Evolutionary conservation across 371 early-diverging fungal genomes (phyloP), one percentile per base, ranked within the genome.

Genomic region (Mortierella sp.): DNA sequence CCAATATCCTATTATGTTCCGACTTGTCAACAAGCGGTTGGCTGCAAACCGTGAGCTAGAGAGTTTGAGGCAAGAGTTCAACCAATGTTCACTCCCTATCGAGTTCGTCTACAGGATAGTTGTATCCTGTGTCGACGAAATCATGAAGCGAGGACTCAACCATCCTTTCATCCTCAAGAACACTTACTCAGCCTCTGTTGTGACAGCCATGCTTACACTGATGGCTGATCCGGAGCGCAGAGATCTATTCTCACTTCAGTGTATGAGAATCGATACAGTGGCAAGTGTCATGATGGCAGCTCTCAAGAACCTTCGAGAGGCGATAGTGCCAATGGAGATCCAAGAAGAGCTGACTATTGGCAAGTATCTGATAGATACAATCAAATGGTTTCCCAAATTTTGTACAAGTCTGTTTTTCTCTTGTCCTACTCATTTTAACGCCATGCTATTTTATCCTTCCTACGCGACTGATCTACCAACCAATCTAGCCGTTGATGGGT

Each of bases 121-220:
- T 3, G 80, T 79, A 8, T 37, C 58, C 10, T 79, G 80, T 52
- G 80, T 79, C 3, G 80, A 79, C 28, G 80, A 79, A 64, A 79
- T 79, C 65, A 75, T 79, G 75, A 72, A 70, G 32, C 72, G 80
- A 12, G 80, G 80, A 51, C 75, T 79, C 66, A 72, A 79, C n/a
- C 80, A 75, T 12, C 75, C 75, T 4, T 79, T 79, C 51, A 79
- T 79, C 45, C 71, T 79, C 49, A 70, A 74, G 55, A 79, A 79
- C 55, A 59, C 75, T 32, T 79, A 62, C 20, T 64, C 75, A 4
- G 61, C 80, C 14, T 75, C 75, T 11, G 80, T 79, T 11, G 80
- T 71, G 6, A 65, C 62, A 9, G 75, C 75, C 22, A 71, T 79
- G 37, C 39, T 79, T 30, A 79, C 80, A 8, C 45, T 79, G 14